Evolutionary conservation across 306 rosid species (phyloP).

Genomic region (Prunus mongolica): DNA sequence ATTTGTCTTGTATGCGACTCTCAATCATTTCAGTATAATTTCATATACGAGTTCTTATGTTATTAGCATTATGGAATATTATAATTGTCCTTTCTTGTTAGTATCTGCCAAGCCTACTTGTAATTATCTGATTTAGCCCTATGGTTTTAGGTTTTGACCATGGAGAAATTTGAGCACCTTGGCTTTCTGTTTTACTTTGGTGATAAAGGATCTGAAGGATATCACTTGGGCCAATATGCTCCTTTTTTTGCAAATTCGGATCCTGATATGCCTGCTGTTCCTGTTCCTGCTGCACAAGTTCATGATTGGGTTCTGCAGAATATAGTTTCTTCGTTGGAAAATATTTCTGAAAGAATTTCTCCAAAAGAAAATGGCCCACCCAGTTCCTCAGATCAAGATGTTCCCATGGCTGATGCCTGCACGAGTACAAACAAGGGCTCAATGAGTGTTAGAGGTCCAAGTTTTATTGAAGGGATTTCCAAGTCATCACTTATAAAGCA

Average conservation of each 20-base stretch:
- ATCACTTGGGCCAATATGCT: slow-evolving; percentile 72
- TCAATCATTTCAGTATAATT: background rate
- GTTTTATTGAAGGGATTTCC: slow-evolving; percentile 90
- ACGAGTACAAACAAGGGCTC: slow-evolving; percentile 55
- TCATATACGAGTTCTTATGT: background rate
- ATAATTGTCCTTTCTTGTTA: slow-evolving; percentile 3
- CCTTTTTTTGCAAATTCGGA: slow-evolving; percentile 98
- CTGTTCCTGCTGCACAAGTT: slow-evolving; percentile 83
- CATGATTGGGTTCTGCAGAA: slow-evolving; percentile 84
- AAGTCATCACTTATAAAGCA: slow-evolving; percentile 85
- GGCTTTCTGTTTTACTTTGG: slow-evolving; percentile 88
- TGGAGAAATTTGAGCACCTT: slow-evolving; percentile 93
- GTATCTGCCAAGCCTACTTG: slow-evolving; percentile 10
- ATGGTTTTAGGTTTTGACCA: slow-evolving; percentile 71
- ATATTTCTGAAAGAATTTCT: slow-evolving; percentile 74
- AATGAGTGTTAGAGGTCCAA: slow-evolving; percentile 57
- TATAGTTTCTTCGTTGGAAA: slow-evolving; percentile 76
- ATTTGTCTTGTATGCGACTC: background rate
- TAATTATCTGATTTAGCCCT: slow-evolving; percentile 27
- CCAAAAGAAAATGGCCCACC: slow-evolving; percentile 82
- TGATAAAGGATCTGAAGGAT: slow-evolving; percentile 75
- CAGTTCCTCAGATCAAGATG: slow-evolving; percentile 79
- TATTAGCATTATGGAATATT: slow-evolving; percentile 7
- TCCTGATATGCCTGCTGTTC: slow-evolving; percentile 99
- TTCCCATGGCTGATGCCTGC: slow-evolving; percentile 92